Conservation (phyloP, 1,284 basidiomycete genomes). For the Entoloma clypeatum region DNA sequence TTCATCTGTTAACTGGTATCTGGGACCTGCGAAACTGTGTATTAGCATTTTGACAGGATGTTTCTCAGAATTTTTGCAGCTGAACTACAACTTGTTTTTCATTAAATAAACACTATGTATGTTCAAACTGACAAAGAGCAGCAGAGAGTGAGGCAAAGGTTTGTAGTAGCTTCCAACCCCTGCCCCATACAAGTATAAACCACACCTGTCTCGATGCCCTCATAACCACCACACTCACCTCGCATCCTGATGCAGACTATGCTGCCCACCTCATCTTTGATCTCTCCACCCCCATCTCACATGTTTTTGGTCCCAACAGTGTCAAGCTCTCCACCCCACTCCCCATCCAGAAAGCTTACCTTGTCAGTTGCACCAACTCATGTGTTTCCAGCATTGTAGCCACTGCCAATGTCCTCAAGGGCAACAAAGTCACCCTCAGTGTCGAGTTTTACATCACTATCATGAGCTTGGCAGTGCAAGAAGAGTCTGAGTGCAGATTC, state of each 20-base stretch:
- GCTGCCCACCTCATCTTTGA: conserved; percentile 90
- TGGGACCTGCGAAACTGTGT: no score
- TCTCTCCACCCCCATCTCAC: conserved; percentile 89
- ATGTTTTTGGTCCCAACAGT: conserved; percentile 96
- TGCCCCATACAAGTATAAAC: conserved; percentile 88
- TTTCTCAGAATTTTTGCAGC: no score
- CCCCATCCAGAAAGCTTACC: conserved; percentile 95
- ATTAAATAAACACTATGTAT: no score
- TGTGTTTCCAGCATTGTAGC: conserved; percentile 93
- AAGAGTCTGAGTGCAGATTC: conserved; percentile 84
- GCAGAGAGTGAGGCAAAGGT: no score
- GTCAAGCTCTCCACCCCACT: conserved; percentile 96
- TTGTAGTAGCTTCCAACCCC: no score
- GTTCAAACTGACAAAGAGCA: no score
- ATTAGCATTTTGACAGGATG: no score
- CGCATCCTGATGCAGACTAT: conserved; percentile 83
- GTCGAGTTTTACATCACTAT: conserved; percentile 99
- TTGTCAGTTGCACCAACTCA: conserved; percentile 98
- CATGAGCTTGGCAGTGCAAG: conserved; percentile 88
- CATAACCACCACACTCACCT: conserved; percentile 51
- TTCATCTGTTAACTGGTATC: no score
- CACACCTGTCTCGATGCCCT: conserved; percentile 67
- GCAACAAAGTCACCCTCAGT: conserved; percentile 80
- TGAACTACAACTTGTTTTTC: no score
- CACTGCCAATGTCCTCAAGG: conserved; percentile 85